Percentiles rank a stretch among this genome's conserved stretches.
phyloP scores from a whole-genome alignment of 257 asterid species.

The Asclepias syriaca region DNA sequence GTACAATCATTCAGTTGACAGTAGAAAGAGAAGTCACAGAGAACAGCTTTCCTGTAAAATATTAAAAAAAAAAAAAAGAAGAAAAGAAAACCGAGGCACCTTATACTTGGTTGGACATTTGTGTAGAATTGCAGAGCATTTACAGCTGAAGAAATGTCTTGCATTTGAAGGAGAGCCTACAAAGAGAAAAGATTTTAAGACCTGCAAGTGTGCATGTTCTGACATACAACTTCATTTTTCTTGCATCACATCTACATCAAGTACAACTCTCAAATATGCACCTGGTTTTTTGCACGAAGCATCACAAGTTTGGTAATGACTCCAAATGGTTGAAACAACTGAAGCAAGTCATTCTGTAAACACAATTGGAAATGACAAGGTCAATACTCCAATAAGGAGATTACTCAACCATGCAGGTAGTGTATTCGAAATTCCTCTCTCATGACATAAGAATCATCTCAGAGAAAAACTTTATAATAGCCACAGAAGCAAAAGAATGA shows the following conservation, averaged over 20 bases:
- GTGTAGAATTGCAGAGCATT: constrained; percentile 80
- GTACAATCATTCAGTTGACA: constrained; percentile 3
- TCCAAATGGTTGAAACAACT: constrained; percentile 97
- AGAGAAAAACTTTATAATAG: neutral
- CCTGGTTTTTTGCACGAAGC: constrained; percentile 99
- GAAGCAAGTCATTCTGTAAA: constrained; percentile 88
- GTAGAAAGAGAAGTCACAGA: neutral
- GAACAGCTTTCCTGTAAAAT: neutral
- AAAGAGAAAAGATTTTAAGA: constrained; percentile 8
- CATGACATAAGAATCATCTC: no score
- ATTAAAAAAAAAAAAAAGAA: neutral
- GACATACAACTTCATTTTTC: neutral
- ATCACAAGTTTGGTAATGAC: constrained; percentile 86
- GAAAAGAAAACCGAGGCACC: constrained; percentile 34
- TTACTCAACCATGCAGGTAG: neutral
- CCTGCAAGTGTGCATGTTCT: neutral
- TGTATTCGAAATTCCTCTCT: neutral
- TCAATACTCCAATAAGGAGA: neutral
- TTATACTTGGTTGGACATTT: constrained; percentile 84
- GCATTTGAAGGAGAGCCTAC: constrained; percentile 99
- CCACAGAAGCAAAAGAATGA: neutral
- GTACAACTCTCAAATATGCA: constrained; percentile 19
- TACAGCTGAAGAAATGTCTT: constrained; percentile 83
- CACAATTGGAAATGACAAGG: constrained; percentile 1
- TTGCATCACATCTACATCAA: constrained; percentile 14